A percentile compares a stretch with the other conserved stretches of the same genome.
Conservation (phyloP, 345 rosid species). For the Gossypium australe region DNA sequence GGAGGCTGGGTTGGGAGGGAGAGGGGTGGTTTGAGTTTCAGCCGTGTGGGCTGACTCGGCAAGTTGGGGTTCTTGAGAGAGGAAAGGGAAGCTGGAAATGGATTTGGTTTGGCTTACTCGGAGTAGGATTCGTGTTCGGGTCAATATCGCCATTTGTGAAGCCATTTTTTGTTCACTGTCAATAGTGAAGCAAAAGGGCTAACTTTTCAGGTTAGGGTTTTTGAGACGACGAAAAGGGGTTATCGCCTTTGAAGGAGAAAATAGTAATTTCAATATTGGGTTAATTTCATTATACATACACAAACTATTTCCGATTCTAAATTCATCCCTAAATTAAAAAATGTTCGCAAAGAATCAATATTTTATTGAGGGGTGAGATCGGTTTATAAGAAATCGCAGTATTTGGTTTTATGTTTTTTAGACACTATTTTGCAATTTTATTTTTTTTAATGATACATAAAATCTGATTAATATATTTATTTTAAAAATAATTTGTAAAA, state of each 20-base stretch:
- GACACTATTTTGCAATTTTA: no score
- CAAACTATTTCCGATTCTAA: no score
- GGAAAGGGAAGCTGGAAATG: constrained; percentile 56
- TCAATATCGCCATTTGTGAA: constrained; percentile 43
- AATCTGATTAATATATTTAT: no score
- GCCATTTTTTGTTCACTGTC: constrained; percentile 30
- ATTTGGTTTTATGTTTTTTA: no score
- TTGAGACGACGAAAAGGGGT: neutral
- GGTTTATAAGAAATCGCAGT: no score
- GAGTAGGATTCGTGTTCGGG: constrained; percentile 36
- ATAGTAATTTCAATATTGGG: neutral
- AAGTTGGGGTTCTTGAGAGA: constrained; percentile 66
- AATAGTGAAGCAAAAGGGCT: neutral
- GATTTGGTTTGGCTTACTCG: constrained; percentile 35
- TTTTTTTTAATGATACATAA: no score
- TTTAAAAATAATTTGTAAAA: no score
- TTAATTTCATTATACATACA: no score
- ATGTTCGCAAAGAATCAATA: no score
- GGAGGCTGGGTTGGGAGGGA: constrained; percentile 85
- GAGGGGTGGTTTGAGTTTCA: constrained; percentile 32
- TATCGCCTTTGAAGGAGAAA: neutral
- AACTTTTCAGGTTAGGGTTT: neutral
- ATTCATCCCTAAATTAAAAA: no score
- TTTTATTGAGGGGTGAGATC: no score
- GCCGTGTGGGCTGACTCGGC: constrained; percentile 33